These are phyloP conservation scores for Sisymbrium irio DNA, from an alignment of 345 rosid species.

Conservation along the genomic window DNA sequence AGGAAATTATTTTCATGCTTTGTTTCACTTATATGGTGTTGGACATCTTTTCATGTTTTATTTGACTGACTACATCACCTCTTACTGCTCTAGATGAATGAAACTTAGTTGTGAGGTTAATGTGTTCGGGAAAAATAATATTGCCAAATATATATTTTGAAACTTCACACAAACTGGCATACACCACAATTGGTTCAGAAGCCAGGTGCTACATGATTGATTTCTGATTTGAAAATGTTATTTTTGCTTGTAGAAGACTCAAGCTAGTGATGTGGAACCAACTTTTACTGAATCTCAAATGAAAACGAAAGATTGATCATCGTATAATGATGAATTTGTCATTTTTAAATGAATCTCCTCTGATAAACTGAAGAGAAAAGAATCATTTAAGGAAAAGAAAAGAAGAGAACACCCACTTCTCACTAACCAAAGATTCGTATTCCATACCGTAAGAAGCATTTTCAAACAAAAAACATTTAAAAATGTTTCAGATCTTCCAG, in stretches of 20 bases:
- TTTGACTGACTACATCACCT: no score
- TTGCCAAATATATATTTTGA: neutral
- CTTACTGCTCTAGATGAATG: no score
- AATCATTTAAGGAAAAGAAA: neutral
- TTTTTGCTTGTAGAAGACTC: neutral
- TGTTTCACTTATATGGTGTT: no score
- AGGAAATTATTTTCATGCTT: no score
- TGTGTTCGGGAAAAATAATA: neutral
- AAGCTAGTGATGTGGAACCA: neutral
- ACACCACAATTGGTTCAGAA: neutral
- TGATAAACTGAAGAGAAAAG: neutral
- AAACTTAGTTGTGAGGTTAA: no score
- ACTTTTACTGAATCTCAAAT: neutral
- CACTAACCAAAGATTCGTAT: slow-evolving; percentile 33
- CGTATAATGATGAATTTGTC: slow-evolving; percentile 13
- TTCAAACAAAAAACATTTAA: neutral
- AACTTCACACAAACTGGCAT: neutral
- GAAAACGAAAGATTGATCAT: slow-evolving; percentile 4
- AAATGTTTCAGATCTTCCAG: slow-evolving; percentile 13
- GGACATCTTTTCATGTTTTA: no score
- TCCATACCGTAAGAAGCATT: slow-evolving; percentile 22
- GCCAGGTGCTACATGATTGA: neutral
- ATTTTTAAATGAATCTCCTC: slow-evolving; percentile 6
- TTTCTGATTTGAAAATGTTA: neutral
- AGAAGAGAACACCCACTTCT: slow-evolving; percentile 26